Evolutionary conservation across 2,329 filamentous ascomycete genomes (phyloP).

Genomic region (Talaromyces sp.): DNA sequence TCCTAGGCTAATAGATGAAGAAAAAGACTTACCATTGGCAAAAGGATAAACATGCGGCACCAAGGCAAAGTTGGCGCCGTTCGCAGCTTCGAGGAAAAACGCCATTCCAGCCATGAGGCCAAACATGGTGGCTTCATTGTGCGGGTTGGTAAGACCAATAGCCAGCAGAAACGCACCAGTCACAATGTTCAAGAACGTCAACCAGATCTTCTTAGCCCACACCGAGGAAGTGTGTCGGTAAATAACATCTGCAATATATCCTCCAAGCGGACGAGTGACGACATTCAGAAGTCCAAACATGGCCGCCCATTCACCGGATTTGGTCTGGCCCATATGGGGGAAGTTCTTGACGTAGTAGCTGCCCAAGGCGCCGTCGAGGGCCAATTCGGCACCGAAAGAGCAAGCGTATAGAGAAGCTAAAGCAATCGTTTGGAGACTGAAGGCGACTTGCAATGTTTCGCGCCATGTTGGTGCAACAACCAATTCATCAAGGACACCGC

Average conservation of each 20-base stretch:
- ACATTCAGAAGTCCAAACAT: constrained; percentile 52
- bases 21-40: constrained; percentile 65
- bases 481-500: constrained; percentile 54
- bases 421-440: constrained; percentile 55
- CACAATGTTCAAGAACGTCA: constrained; percentile 53
- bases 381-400: constrained; percentile 56
- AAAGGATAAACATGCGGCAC: constrained; percentile 80
- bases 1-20: no score
- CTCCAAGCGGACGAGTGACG: constrained; percentile 45
- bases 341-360: constrained; percentile 56
- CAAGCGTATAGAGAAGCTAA: constrained; percentile 54
- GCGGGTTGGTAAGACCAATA: constrained; percentile 61
- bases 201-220: constrained; percentile 61
- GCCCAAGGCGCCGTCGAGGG: constrained; percentile 58
- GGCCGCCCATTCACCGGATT: constrained; percentile 51
- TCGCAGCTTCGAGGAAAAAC: constrained; percentile 77
- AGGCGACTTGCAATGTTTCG: constrained; percentile 57
- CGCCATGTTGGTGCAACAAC: constrained; percentile 57
- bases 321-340: constrained; percentile 49
- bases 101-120: constrained; percentile 72
- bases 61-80: constrained; percentile 80
- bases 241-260: constrained; percentile 51
- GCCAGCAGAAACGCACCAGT: constrained; percentile 57
- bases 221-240: constrained; percentile 49
- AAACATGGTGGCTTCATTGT: constrained; percentile 61